Percentiles rank a stretch among this genome's conserved stretches.
phyloP scores from a whole-genome alignment of 306 rosid species.

The Trifolium repens region DNA sequence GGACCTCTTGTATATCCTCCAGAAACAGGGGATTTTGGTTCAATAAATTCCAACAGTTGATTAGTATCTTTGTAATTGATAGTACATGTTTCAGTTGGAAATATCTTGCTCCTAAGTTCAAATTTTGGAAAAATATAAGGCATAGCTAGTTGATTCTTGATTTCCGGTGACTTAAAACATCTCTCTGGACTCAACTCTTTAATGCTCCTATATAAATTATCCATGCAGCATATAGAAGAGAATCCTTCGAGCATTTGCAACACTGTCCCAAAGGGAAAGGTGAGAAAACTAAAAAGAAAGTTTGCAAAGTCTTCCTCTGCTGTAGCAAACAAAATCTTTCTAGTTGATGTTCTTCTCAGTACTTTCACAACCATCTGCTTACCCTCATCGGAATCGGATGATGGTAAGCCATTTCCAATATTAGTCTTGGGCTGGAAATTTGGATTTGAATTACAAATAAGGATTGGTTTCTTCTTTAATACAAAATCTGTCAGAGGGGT shows the following conservation, averaged over 20 bases:
- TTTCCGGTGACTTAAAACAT: neutral
- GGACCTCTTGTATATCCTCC: too few relatives aligned
- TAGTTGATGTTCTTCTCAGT: neutral
- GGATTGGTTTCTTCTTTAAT: too few relatives aligned
- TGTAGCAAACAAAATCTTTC: neutral
- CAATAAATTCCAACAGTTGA: too few relatives aligned
- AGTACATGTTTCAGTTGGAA: too few relatives aligned
- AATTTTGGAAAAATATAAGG: neutral
- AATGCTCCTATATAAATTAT: neutral
- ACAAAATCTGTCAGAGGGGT: too few relatives aligned
- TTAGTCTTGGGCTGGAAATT: too few relatives aligned
- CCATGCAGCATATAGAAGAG: neutral
- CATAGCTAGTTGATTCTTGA: neutral
- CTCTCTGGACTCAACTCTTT: neutral
- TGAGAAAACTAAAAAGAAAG: slow-evolving; percentile 13
- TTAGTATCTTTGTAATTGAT: too few relatives aligned
- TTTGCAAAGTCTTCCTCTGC: neutral
- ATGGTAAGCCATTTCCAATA: too few relatives aligned
- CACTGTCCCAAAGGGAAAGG: slow-evolving; percentile 4
- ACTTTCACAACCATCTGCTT: neutral
- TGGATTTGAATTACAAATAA: too few relatives aligned
- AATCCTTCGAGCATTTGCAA: neutral
- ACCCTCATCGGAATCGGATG: neutral
- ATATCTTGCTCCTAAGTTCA: too few relatives aligned
- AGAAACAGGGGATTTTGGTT: too few relatives aligned